Percentiles rank a stretch among this genome's conserved stretches.
These are phyloP conservation scores for Porphyridium purpureum DNA, from an alignment of 23 red algal species.

Conservation along the genomic window DNA sequence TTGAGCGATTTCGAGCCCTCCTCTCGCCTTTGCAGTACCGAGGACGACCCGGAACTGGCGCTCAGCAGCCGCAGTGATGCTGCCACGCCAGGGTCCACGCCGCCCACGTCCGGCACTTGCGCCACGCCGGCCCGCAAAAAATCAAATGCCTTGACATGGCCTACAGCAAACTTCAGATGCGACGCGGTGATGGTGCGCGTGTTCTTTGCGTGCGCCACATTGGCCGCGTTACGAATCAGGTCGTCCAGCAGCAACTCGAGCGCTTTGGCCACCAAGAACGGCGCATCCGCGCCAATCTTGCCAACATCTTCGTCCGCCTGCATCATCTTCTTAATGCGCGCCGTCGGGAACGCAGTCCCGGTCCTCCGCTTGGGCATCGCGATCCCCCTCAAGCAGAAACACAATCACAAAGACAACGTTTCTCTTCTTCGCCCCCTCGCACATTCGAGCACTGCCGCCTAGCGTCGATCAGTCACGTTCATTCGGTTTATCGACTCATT, in stretches of 20 bases:
- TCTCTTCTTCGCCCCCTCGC: too few relatives aligned
- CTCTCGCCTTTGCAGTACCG: not conserved
- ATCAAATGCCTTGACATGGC: conserved; percentile 41
- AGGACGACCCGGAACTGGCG: not conserved
- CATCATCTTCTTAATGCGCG: conserved; percentile 97
- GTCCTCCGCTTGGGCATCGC: conserved; percentile 49
- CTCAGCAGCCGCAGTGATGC: not conserved
- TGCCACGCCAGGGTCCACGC: not conserved
- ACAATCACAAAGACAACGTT: too few relatives aligned
- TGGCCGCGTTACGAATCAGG: conserved; percentile 35
- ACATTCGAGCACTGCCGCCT: too few relatives aligned
- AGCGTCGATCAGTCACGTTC: too few relatives aligned
- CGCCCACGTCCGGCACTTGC: conserved; percentile 14
- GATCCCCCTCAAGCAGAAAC: too few relatives aligned
- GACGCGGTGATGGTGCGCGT: conserved; percentile 27
- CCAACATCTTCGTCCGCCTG: conserved; percentile 81
- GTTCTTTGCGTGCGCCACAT: conserved; percentile 10
- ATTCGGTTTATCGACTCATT: too few relatives aligned
- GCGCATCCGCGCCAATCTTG: conserved; percentile 68
- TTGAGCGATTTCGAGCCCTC: not conserved
- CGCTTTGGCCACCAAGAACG: conserved; percentile 59
- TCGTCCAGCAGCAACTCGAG: conserved; percentile 67
- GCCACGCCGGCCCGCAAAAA: conserved; percentile 32
- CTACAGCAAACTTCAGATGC: conserved; percentile 38
- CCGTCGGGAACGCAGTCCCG: conserved; percentile 54